These are phyloP conservation scores for Nymphaea colorata DNA, from an alignment of 164 flowering plant species.

Conservation along the genomic window DNA sequence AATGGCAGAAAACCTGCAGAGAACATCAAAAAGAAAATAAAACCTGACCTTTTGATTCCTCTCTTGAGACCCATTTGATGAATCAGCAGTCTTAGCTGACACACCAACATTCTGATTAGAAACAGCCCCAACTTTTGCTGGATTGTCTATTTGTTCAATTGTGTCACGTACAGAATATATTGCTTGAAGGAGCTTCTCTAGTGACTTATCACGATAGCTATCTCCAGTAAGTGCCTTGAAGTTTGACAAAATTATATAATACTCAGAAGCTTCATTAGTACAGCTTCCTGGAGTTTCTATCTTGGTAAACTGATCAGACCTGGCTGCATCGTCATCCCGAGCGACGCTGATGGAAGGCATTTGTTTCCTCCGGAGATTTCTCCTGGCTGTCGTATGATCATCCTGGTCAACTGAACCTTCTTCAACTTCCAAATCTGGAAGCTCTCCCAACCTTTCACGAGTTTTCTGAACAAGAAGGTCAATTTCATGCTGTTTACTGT, in stretches of 20 bases:
- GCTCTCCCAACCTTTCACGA: constrained; percentile 50
- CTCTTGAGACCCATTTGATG: constrained; percentile 20
- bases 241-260: constrained; percentile 31
- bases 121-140: constrained; percentile 21
- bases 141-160: constrained; percentile 16
- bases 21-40: neutral
- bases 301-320: constrained; percentile 30
- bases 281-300: constrained; percentile 77
- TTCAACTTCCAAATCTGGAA: constrained; percentile 63
- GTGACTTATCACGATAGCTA: constrained; percentile 62
- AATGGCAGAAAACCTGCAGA: no score
- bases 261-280: constrained; percentile 36
- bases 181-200: constrained; percentile 67
- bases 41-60: constrained; percentile 23
- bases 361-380: constrained; percentile 36
- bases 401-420: constrained; percentile 31
- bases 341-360: constrained; percentile 66
- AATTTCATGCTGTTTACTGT: constrained; percentile 71
- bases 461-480: constrained; percentile 90
- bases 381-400: constrained; percentile 38
- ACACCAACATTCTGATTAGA: constrained; percentile 2
- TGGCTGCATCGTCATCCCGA: constrained; percentile 44
- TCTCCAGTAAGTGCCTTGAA: constrained; percentile 62
- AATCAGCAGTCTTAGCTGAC: constrained; percentile 11
- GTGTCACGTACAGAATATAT: constrained; percentile 37